Conservation (phyloP, 2,329 filamentous ascomycete species). For the Dendrostoma leiphaemia region DNA sequence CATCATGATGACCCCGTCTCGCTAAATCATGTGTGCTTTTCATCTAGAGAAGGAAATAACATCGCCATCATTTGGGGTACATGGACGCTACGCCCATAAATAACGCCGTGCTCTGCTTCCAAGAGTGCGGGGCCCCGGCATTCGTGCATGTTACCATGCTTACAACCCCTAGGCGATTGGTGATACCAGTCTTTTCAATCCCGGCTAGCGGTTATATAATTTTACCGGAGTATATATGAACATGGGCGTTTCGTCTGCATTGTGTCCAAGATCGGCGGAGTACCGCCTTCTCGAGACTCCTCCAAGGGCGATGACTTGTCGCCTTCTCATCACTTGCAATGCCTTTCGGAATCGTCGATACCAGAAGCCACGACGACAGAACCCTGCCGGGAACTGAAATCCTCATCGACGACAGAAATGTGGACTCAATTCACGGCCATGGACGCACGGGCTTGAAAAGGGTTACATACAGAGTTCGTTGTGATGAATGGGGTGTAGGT, state of each 20-base stretch:
- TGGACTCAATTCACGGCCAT: neutral
- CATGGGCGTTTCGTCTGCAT: too few relatives aligned
- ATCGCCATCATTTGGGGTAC: too few relatives aligned
- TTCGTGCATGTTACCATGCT: neutral
- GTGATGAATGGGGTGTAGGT: neutral
- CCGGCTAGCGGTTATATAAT: slow-evolving; percentile 4
- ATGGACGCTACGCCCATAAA: too few relatives aligned
- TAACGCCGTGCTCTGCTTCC: too few relatives aligned
- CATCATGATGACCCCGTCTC: too few relatives aligned
- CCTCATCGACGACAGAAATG: slow-evolving; percentile 22
- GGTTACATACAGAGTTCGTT: slow-evolving; percentile 12
- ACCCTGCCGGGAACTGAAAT: slow-evolving; percentile 26
- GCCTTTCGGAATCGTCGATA: slow-evolving; percentile 28
- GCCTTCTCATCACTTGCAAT: slow-evolving; percentile 10
- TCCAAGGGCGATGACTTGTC: neutral
- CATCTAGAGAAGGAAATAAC: too few relatives aligned
- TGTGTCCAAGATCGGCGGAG: too few relatives aligned
- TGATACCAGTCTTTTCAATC: too few relatives aligned
- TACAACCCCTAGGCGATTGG: too few relatives aligned
- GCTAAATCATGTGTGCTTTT: too few relatives aligned
- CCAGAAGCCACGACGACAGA: slow-evolving; percentile 16
- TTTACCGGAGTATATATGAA: neutral
- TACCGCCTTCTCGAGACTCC: neutral
- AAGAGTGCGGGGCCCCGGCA: too few relatives aligned
- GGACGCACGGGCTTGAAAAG: slow-evolving; percentile 4